phyloP scores from a whole-genome alignment of 352 stramenopile genomes.

The Globisporangium spiculum region DNA sequence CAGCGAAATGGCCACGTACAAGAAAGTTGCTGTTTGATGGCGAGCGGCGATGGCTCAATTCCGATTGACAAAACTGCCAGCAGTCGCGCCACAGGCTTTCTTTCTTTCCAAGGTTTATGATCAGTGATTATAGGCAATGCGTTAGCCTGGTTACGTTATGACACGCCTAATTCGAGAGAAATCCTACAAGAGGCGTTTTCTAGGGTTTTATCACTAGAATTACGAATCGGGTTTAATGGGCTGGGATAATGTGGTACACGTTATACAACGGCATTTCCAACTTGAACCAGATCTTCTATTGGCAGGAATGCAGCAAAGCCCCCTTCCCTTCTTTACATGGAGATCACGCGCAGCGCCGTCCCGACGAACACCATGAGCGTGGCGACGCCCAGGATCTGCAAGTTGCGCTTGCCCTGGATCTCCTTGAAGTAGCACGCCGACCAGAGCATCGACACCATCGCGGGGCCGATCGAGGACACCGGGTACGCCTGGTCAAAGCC shows the following conservation, averaged over 20 bases:
- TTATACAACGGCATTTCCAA: background rate
- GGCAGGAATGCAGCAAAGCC: too few relatives aligned
- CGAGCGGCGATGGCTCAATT: background rate
- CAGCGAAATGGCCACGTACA: background rate
- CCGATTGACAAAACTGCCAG: background rate
- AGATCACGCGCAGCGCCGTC: conserved; percentile 64
- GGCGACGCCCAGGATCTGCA: conserved; percentile 51
- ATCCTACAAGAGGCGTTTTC: background rate
- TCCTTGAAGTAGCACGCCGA: conserved; percentile 80
- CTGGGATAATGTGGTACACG: too few relatives aligned
- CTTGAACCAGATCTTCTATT: background rate
- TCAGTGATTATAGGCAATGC: background rate
- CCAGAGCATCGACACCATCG: conserved; percentile 86
- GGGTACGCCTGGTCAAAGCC: conserved; percentile 85
- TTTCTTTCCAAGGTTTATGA: background rate
- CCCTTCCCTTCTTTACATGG: conserved; percentile 13
- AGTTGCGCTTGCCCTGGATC: conserved; percentile 68
- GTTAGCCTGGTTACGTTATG: background rate
- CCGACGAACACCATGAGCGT: conserved; percentile 67
- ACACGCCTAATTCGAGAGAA: background rate
- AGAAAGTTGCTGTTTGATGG: background rate
- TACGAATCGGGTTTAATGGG: background rate
- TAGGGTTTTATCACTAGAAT: background rate
- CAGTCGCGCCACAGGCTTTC: background rate
- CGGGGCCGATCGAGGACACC: conserved; percentile 73